These are phyloP conservation scores for Ambrosiella beaveri DNA, from an alignment of 2,329 filamentous ascomycete genomes.

Conservation along the genomic window DNA sequence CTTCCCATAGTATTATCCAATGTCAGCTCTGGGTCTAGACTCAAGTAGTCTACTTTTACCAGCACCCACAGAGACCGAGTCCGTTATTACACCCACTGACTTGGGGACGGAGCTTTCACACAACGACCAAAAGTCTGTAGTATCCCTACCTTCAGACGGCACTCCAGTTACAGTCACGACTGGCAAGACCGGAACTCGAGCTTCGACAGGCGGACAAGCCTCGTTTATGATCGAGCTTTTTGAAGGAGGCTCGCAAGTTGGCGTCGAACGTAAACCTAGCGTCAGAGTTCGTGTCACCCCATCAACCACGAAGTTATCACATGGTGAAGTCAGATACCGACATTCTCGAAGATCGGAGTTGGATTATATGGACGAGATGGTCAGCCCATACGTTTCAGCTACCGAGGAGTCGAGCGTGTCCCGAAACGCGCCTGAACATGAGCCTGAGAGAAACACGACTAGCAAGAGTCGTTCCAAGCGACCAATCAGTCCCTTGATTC, in stretches of 20 bases:
- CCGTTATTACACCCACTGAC: slow-evolving; percentile 32
- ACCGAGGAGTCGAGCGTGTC: slow-evolving; percentile 66
- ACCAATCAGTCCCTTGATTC: slow-evolving; percentile 51
- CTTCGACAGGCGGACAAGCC: slow-evolving; percentile 52
- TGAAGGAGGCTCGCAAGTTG: slow-evolving; percentile 41
- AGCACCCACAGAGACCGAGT: slow-evolving; percentile 50
- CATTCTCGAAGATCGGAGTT: slow-evolving; percentile 34
- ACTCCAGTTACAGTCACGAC: slow-evolving; percentile 87
- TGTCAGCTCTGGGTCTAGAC: slow-evolving; percentile 33
- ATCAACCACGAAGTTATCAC: neutral
- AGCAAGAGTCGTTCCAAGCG: slow-evolving; percentile 24
- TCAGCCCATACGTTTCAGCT: slow-evolving; percentile 59
- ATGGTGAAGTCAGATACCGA: slow-evolving; percentile 25
- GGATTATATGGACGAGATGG: slow-evolving; percentile 41
- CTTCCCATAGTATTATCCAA: neutral
- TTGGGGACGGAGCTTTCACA: slow-evolving; percentile 52
- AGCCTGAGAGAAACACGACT: slow-evolving; percentile 43
- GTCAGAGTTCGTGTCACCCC: slow-evolving; percentile 68
- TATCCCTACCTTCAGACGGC: slow-evolving; percentile 70
- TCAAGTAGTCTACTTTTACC: slow-evolving; percentile 47
- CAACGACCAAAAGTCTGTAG: slow-evolving; percentile 54
- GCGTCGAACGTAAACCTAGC: slow-evolving; percentile 57
- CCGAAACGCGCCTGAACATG: slow-evolving; percentile 69
- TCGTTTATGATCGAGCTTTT: slow-evolving; percentile 92
- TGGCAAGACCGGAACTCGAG: slow-evolving; percentile 16